Evolutionary conservation across 257 asterid genomes (phyloP).

Genomic region (Capsicum baccatum): DNA sequence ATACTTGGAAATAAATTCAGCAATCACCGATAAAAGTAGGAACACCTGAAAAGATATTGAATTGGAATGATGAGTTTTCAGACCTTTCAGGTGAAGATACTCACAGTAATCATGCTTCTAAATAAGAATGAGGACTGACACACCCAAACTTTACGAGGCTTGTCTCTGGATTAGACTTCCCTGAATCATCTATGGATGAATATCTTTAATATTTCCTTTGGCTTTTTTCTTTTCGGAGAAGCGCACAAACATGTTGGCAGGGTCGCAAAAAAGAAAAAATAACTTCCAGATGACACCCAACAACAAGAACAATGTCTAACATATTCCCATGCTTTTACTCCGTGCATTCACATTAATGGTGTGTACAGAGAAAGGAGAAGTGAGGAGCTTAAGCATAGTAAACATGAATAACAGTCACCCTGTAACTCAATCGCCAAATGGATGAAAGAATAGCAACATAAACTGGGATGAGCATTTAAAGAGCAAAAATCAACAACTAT

Average conservation of each 20-base stretch:
- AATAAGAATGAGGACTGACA: not conserved
- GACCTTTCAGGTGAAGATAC: conserved; percentile 21
- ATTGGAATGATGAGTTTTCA: not conserved
- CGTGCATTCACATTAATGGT: conserved; percentile 6
- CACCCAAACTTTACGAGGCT: conserved; percentile 5
- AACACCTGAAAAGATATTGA: not conserved
- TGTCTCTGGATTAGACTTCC: not conserved
- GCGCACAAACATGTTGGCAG: not conserved
- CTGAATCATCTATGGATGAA: not conserved
- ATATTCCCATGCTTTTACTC: conserved; percentile 4
- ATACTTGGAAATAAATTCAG: not conserved
- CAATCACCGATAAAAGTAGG: not conserved
- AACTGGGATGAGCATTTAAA: conserved; percentile 12
- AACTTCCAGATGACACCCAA: conserved; percentile 3
- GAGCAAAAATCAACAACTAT: conserved; percentile 4
- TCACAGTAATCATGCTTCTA: not conserved
- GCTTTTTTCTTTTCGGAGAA: not conserved
- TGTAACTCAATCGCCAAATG: not conserved
- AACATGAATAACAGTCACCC: not conserved
- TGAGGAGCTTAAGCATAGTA: not conserved
- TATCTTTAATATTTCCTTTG: not conserved
- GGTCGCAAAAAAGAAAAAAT: not conserved
- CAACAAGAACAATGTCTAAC: not conserved
- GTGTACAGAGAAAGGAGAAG: conserved; percentile 15
- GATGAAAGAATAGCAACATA: not conserved